Evolutionary conservation across 345 rosid species (phyloP), one percentile per base, ranked within the genome.

Genomic region (Populus alba): DNA sequence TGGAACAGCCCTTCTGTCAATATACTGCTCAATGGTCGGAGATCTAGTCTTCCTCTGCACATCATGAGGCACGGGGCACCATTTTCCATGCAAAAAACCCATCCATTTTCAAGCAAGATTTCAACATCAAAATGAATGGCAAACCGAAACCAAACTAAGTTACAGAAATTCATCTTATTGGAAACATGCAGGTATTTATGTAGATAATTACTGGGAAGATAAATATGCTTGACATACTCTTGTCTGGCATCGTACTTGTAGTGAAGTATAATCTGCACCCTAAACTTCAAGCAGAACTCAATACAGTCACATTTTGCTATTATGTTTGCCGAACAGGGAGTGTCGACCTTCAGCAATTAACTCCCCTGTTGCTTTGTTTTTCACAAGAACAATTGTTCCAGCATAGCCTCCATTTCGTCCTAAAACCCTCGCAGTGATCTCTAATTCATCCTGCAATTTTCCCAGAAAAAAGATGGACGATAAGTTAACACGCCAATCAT

Each of bases 311-410:
- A 95, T 88, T 81, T 92, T 92, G 89, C 97, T 95, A 77, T 81
- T 62, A 75, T 80, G 89, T 77, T 75, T 83, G 45, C 92, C 92
- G 76, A 89, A 93, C 89, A 91, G 57, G 7, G 98, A 95, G 87
- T 95, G 99, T 20, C 98, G 92, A 68, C 97, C 98, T 89, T 95
- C 98, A 0, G 99, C 99, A 43, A 95, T 85, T 65, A 91, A 63
- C 88, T 93, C 97, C 20, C 97, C 97, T 0, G 92, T 92, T 57
- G 66, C 79, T 79, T 91, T 92, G 85, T 91, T 95, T 79, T 86
- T 91, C 37, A 95, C 81, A 16, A 87, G 90, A 73, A 95, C 92
- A 13, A 83, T 39, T 7, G 97, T 89, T 49, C 95, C 99, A 61
- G 83, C 80, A 79, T 90, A 95, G 35, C 88, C 80, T 68, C 98